phyloP scores from a whole-genome alignment of 1,284 basidiomycete genomes.

The Pulveroboletus sp. region DNA sequence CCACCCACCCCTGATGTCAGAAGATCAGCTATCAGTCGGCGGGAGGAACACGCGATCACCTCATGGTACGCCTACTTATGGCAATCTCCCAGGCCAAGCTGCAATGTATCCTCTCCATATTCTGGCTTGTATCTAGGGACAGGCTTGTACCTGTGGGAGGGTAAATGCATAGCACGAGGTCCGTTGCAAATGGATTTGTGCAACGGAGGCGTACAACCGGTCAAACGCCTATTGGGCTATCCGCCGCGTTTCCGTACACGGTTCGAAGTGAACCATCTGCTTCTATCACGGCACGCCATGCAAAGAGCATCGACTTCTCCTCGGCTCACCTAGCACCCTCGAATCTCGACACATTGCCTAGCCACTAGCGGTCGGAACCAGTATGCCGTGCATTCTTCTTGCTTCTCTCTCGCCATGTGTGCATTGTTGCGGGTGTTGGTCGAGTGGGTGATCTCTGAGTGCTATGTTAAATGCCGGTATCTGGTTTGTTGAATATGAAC shows the following conservation, averaged over 20 bases:
- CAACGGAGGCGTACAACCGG: slow-evolving; percentile 7
- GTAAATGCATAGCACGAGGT: slow-evolving; percentile 5
- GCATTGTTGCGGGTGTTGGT: not conserved
- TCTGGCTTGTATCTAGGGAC: slow-evolving; percentile 1
- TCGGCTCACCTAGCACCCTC: slow-evolving; percentile 11
- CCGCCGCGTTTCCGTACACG: slow-evolving; percentile 1
- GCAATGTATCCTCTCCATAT: slow-evolving; percentile 9
- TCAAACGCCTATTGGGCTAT: slow-evolving; percentile 10
- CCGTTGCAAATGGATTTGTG: not conserved
- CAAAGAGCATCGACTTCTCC: slow-evolving; percentile 4
- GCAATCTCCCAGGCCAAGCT: slow-evolving; percentile 5
- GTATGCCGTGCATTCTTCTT: too few relatives aligned
- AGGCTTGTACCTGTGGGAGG: slow-evolving; percentile 2
- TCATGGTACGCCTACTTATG: slow-evolving; percentile 22
- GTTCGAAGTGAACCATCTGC: not conserved
- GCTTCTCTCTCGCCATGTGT: not conserved
- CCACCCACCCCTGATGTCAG: slow-evolving; percentile 16
- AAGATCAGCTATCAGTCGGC: not conserved
- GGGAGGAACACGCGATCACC: slow-evolving; percentile 24
- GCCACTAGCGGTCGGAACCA: not conserved
- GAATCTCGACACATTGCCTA: not conserved
- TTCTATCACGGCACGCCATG: slow-evolving; percentile 9
- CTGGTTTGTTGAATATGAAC: too few relatives aligned
- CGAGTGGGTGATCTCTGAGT: too few relatives aligned
- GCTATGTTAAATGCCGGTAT: too few relatives aligned